A percentile compares a stretch with the other conserved stretches of the same genome.
Evolutionary conservation across 2,329 filamentous ascomycete species (phyloP).

Genomic region (Alternaria triticina): DNA sequence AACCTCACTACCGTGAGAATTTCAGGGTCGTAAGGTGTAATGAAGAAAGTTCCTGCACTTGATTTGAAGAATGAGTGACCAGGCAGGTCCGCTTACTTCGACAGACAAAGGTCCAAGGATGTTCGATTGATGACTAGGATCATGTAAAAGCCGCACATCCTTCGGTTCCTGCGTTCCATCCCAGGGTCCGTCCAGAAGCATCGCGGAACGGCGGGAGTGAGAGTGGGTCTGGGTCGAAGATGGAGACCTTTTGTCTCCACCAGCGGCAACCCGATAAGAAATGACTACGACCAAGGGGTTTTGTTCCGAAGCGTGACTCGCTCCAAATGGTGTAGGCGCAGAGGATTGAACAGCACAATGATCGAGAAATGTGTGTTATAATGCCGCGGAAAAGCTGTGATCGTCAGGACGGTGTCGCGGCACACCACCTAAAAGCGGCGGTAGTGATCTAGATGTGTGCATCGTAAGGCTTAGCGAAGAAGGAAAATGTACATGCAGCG

Average conservation of each 20-base stretch:
- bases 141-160: not conserved
- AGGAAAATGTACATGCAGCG: not conserved
- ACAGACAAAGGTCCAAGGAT: not conserved
- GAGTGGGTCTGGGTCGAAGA: not conserved
- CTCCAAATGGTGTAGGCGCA: not conserved
- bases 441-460: constrained; percentile 7
- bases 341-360: not conserved
- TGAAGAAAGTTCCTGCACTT: too few species aligned
- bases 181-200: not conserved
- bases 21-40: too few species aligned
- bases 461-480: not conserved
- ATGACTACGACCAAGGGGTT: not conserved
- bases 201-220: not conserved
- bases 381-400: not conserved
- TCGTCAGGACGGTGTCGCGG: not conserved
- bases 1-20: too few species aligned
- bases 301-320: not conserved
- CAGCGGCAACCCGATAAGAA: not conserved
- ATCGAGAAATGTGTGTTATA: not conserved
- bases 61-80: too few species aligned
- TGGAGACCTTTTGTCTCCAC: not conserved
- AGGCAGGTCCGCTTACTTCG: not conserved
- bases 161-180: not conserved
- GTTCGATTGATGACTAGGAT: not conserved
- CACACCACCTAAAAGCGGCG: not conserved